Evolutionary conservation across 768 basidiomycete species (phyloP).

Genomic region (Serpula lacrymans): DNA sequence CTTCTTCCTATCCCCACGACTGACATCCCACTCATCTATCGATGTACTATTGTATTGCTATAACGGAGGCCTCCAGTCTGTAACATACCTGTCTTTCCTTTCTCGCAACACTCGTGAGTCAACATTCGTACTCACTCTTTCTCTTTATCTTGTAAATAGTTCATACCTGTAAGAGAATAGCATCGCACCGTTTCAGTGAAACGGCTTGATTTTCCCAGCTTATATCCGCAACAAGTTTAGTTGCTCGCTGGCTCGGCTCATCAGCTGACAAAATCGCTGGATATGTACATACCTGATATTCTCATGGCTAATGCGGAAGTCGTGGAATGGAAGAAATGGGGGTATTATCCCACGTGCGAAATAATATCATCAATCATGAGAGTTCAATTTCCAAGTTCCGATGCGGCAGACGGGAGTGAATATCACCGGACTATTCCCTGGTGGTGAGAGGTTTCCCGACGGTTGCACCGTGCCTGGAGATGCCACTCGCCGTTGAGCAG

Average conservation of each 20-base stretch:
- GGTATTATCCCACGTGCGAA: slow-evolving; percentile 7
- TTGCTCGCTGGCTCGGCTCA: neutral
- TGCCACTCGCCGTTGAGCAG: too few species aligned
- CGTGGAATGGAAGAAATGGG: slow-evolving; percentile 4
- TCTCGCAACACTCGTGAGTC: slow-evolving; percentile 3
- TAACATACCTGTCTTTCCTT: slow-evolving; percentile 9
- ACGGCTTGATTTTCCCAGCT: neutral
- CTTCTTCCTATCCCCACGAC: slow-evolving; percentile 1
- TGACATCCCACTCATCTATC: slow-evolving; percentile 14
- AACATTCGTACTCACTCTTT: slow-evolving; percentile 3
- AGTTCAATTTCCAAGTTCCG: too few species aligned
- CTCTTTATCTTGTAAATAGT: slow-evolving; percentile 10
- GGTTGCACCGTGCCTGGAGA: too few species aligned
- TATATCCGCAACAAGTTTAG: neutral
- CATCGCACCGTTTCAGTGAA: neutral
- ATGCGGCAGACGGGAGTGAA: too few species aligned
- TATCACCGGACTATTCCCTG: too few species aligned
- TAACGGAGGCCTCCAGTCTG: slow-evolving; percentile 3
- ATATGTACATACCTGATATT: slow-evolving; percentile 1
- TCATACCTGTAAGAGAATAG: neutral
- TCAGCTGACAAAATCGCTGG: slow-evolving; percentile 1
- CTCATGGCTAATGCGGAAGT: slow-evolving; percentile 7
- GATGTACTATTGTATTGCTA: slow-evolving; percentile 9
- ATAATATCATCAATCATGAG: too few species aligned
- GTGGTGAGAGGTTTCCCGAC: too few species aligned